Percentiles rank a stretch among this genome's conserved stretches.
These are phyloP conservation scores for Aquilaria agallochum DNA, from an alignment of 441 rosid species.

Conservation along the genomic window DNA sequence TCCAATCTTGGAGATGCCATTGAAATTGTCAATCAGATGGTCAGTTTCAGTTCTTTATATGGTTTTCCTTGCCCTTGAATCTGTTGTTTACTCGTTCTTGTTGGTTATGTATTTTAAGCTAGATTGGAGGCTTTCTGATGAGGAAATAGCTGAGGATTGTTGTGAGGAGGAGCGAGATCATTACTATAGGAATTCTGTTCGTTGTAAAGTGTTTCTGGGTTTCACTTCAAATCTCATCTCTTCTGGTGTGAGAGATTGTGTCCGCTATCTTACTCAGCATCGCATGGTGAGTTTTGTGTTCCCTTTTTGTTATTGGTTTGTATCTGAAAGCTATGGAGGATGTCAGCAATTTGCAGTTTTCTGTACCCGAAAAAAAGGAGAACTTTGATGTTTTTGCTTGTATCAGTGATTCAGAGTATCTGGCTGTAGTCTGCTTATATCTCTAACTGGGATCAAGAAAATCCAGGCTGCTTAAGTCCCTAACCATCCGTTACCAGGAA, in stretches of 20 bases:
- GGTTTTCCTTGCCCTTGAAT: background rate
- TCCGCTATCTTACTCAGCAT: slow-evolving; percentile 87
- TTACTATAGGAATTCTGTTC: slow-evolving; percentile 55
- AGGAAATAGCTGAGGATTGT: slow-evolving; percentile 50
- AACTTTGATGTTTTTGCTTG: no score
- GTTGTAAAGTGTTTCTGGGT: slow-evolving; percentile 85
- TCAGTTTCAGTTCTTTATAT: slow-evolving; percentile 18
- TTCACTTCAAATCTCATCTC: slow-evolving; percentile 94
- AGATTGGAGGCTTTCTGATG: slow-evolving; percentile 87
- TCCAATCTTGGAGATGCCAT: slow-evolving; percentile 88
- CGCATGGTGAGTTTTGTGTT: slow-evolving; percentile 55
- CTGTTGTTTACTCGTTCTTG: background rate
- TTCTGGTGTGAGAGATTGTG: slow-evolving; percentile 79
- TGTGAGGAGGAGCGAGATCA: slow-evolving; percentile 62
- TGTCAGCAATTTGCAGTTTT: no score
- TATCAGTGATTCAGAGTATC: no score
- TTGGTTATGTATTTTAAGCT: slow-evolving; percentile 43
- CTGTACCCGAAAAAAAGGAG: no score
- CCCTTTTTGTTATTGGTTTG: no score
- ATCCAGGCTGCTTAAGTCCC: no score
- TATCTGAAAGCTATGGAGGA: no score
- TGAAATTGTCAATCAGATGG: slow-evolving; percentile 76
- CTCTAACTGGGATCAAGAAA: no score
- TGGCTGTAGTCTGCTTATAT: no score
- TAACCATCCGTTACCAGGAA: no score